Conservation (phyloP, 768 basidiomycete genomes). For the Boletus pseudo-olivaceus region DNA sequence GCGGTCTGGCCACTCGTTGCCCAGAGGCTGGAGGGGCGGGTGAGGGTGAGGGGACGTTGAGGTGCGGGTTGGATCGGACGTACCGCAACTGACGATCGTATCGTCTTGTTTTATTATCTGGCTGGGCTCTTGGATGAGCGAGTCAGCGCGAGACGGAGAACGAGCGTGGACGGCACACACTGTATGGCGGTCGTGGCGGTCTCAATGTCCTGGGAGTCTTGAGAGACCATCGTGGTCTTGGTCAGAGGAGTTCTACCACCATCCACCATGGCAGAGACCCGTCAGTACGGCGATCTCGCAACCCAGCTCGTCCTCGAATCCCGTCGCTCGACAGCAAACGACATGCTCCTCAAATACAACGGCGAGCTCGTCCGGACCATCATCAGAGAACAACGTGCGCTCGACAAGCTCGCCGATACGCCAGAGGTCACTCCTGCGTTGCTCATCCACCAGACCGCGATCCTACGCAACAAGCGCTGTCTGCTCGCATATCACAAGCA, state of each 20-base stretch:
- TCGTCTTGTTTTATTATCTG: conserved; percentile 83
- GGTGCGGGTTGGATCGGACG: conserved; percentile 12
- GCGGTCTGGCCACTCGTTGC: conserved; percentile 88
- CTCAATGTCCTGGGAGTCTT: conserved; percentile 47
- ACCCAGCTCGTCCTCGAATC: conserved; percentile 87
- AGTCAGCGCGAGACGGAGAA: conserved; percentile 1
- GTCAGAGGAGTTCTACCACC: neutral
- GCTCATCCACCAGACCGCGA: conserved; percentile 84
- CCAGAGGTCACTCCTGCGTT: conserved; percentile 56
- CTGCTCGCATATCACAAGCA: conserved; percentile 90
- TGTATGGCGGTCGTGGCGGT: conserved; percentile 39
- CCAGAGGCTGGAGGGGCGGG: conserved; percentile 72
- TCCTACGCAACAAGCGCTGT: conserved; percentile 93
- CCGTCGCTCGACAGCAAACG: conserved; percentile 77
- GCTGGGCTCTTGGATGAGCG: conserved; percentile 46
- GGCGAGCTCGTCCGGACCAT: conserved; percentile 81
- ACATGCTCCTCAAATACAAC: conserved; percentile 89
- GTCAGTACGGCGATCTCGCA: conserved; percentile 81
- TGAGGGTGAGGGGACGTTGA: neutral
- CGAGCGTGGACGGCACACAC: conserved; percentile 25
- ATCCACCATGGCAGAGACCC: conserved; percentile 42
- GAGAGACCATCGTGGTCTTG: conserved; percentile 26
- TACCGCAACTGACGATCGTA: conserved; percentile 96
- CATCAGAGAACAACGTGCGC: conserved; percentile 87
- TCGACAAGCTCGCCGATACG: conserved; percentile 55